phyloP scores from a whole-genome alignment of 202 grass and related monocot species.

The Panicum virgatum region DNA sequence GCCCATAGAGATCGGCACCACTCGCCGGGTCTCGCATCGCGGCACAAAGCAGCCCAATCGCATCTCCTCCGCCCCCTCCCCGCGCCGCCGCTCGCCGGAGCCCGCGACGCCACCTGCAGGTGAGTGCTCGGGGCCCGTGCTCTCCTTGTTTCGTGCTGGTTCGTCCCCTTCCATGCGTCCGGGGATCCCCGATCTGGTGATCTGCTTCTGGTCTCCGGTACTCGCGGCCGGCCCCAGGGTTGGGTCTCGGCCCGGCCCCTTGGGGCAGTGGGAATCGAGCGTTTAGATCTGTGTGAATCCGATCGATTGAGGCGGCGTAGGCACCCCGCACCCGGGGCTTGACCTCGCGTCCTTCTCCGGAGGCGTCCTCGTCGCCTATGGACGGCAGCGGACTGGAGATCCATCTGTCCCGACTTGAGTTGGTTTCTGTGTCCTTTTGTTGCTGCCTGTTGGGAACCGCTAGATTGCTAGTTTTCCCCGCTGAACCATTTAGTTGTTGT shows the following conservation, averaged over 20 bases:
- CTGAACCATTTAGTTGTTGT: background rate
- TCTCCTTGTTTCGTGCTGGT: background rate
- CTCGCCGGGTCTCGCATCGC: constrained; percentile 2
- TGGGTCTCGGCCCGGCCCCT: background rate
- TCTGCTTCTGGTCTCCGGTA: constrained; percentile 17
- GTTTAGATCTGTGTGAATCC: background rate
- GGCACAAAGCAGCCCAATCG: constrained; percentile 29
- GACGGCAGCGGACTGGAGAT: background rate
- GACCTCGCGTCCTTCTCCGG: background rate
- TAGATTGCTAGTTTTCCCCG: background rate
- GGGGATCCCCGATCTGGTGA: constrained; percentile 20
- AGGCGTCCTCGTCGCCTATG: background rate
- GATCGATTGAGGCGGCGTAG: background rate
- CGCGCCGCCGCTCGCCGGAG: constrained; percentile 54
- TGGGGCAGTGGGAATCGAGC: background rate
- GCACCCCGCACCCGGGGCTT: background rate
- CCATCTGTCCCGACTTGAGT: background rate
- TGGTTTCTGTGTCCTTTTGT: background rate
- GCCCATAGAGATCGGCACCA: background rate
- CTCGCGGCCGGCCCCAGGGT: background rate
- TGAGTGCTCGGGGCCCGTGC: background rate
- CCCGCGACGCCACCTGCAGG: constrained; percentile 14
- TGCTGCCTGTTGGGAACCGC: background rate
- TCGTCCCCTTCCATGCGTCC: background rate
- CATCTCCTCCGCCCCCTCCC: background rate